Evolutionary conservation across 352 stramenopile genomes (phyloP), one percentile per base, ranked within the genome.

Genomic region (Blastocystis sp.): DNA sequence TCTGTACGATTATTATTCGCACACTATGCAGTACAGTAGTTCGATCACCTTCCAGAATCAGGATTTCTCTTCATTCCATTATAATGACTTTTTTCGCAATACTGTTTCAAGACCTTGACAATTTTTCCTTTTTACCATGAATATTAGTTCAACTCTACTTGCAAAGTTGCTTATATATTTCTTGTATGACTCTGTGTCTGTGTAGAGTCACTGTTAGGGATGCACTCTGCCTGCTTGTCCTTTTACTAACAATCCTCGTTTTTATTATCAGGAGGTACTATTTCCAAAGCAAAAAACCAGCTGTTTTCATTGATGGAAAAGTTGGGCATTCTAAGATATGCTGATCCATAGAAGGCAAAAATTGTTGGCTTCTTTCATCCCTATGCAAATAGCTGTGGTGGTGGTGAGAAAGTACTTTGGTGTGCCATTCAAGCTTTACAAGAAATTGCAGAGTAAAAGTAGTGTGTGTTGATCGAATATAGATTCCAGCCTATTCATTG

Each of bases 351-450:
- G 73, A 84, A n/a, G 62, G 73, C 73, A 4, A 84, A 84, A 68
- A 88, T 39, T 20, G 66, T 98, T 76, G 95, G 92, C 47, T 94
- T 98, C 87, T 98, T 98, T 91, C 96, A 98, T 90, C 96, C 95
- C 45, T 96, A 97, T 91, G 96, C 95, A 53, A 95, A 97, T 77
- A 93, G 93, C 47, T 96, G 97, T 45, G 97, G 97, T 29, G 97
- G 97, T 54, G 97, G 97, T 47, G 97, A 99, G 91, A 95, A 97
- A 69, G 97, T 99, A 23, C 93, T 99, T 39, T 99, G 97, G 94
- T 97, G 96, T 87, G 94, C 94, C 13, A 92, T 99, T 59, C 89
- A 96, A 82, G 93, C 94, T 73, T 92, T 99, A 29, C 76, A 92
- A n/a, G 89, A 90, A n/a, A 90, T 70, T 29, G 77, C 77, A 11